Conservation (phyloP, 768 basidiomycete genomes). For the Leucocoprinus leucothites region DNA sequence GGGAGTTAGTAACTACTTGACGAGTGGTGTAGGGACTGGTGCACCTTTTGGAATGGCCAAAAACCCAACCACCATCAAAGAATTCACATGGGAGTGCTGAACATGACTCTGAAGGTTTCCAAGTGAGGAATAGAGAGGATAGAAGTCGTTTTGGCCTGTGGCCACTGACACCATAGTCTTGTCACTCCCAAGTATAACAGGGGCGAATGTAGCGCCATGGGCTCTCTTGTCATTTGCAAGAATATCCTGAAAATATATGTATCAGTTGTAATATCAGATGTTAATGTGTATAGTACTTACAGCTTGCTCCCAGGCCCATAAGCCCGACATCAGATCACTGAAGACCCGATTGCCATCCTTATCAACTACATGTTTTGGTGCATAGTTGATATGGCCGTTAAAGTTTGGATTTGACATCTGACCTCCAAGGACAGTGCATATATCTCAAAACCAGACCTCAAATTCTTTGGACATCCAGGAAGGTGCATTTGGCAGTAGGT, state of each 20-base stretch:
- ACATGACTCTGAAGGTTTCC: slow-evolving; percentile 30
- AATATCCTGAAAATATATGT: too few relatives aligned
- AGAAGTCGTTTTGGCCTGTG: slow-evolving; percentile 33
- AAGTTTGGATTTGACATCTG: neutral
- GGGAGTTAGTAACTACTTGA: neutral
- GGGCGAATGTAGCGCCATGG: slow-evolving; percentile 25
- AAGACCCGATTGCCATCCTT: slow-evolving; percentile 21
- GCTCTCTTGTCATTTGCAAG: too few relatives aligned
- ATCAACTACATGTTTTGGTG: slow-evolving; percentile 14
- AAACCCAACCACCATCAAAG: slow-evolving; percentile 25
- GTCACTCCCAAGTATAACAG: slow-evolving; percentile 34
- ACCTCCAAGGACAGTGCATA: slow-evolving; percentile 17
- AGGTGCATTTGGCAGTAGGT: slow-evolving; percentile 7
- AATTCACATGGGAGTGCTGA: slow-evolving; percentile 28
- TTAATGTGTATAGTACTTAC: too few relatives aligned
- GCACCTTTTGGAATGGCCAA: slow-evolving; percentile 21
- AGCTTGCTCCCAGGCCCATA: slow-evolving; percentile 35
- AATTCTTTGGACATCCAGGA: slow-evolving; percentile 27
- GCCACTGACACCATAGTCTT: slow-evolving; percentile 36
- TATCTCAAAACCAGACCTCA: slow-evolving; percentile 30
- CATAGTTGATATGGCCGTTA: neutral
- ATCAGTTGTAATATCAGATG: too few relatives aligned
- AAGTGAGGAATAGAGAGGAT: slow-evolving; percentile 30
- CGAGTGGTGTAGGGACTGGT: slow-evolving; percentile 1
- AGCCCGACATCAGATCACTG: slow-evolving; percentile 38